Evolutionary conservation across 768 basidiomycete genomes (phyloP).

Genomic region (Pleurotus tuber-regium): DNA sequence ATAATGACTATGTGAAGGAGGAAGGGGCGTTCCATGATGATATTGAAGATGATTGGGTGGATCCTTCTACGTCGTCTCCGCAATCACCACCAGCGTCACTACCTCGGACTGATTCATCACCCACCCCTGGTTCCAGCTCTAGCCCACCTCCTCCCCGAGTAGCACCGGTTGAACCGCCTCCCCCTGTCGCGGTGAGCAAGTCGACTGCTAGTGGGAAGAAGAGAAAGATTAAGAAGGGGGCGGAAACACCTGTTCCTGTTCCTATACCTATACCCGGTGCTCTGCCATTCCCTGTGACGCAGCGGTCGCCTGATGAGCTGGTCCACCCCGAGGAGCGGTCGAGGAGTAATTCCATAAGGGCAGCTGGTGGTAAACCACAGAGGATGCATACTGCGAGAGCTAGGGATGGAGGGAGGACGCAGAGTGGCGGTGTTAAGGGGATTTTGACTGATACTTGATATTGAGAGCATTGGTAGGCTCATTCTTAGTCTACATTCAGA

Average conservation of each 20-base stretch:
- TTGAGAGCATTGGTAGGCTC: background rate
- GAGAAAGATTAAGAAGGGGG: conserved; percentile 39
- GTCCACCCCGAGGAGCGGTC: conserved; percentile 8
- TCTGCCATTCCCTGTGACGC: conserved; percentile 59
- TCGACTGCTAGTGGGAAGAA: conserved; percentile 13
- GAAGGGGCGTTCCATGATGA: conserved; percentile 34
- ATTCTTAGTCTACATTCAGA: too few relatives aligned
- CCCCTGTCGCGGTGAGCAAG: conserved; percentile 19
- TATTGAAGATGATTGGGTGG: conserved; percentile 67
- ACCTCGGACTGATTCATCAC: conserved; percentile 3
- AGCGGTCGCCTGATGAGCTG: conserved; percentile 14
- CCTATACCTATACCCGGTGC: conserved; percentile 34
- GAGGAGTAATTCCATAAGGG: conserved; percentile 1
- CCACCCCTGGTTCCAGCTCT: conserved; percentile 6
- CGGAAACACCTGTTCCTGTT: conserved; percentile 40
- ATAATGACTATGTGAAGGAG: conserved; percentile 25
- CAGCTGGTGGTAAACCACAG: conserved; percentile 19
- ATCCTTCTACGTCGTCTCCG: conserved; percentile 50
- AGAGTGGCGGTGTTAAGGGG: conserved; percentile 84
- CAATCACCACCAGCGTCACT: conserved; percentile 14
- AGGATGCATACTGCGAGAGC: conserved; percentile 75
- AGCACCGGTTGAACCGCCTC: conserved; percentile 14
- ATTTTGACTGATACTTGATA: conserved; percentile 46
- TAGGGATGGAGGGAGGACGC: conserved; percentile 78
- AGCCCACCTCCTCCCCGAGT: background rate